Evolutionary conservation across 2,329 filamentous ascomycete species (phyloP).

Genomic region (Penicillium capsulatum): DNA sequence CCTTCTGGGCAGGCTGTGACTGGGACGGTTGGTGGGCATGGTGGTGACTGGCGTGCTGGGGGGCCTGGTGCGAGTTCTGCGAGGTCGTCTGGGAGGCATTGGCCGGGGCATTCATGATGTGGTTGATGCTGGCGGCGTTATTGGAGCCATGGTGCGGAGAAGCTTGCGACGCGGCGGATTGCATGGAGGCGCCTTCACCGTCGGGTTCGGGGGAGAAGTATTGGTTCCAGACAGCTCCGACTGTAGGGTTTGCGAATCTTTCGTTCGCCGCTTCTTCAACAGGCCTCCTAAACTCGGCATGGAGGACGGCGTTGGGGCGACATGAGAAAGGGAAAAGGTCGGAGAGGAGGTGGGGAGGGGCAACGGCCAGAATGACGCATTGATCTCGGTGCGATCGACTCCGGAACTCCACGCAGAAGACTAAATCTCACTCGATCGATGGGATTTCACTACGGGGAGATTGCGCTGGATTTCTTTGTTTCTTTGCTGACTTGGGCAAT

Average conservation of each 20-base stretch:
- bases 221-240: constrained; percentile 47
- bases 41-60: neutral
- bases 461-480: no score
- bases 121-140: constrained; percentile 75
- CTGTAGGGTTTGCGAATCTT: constrained; percentile 63
- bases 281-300: constrained; percentile 92
- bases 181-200: constrained; percentile 33
- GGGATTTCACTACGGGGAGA: no score
- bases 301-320: constrained; percentile 29
- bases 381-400: constrained; percentile 13
- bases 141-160: constrained; percentile 50
- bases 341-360: constrained; percentile 24
- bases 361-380: constrained; percentile 26
- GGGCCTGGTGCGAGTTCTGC: constrained; percentile 8
- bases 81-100: constrained; percentile 24
- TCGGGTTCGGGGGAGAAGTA: constrained; percentile 26
- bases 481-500: no score
- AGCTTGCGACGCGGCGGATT: constrained; percentile 37
- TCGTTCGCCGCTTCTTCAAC: constrained; percentile 98
- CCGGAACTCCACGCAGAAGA: no score
- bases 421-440: no score
- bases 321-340: constrained; percentile 13
- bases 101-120: constrained; percentile 67
- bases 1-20: constrained; percentile 20
- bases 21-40: constrained; percentile 1